Evolutionary conservation across 2,329 filamentous ascomycete species (phyloP).

Genomic region (Botrytis tulipae): DNA sequence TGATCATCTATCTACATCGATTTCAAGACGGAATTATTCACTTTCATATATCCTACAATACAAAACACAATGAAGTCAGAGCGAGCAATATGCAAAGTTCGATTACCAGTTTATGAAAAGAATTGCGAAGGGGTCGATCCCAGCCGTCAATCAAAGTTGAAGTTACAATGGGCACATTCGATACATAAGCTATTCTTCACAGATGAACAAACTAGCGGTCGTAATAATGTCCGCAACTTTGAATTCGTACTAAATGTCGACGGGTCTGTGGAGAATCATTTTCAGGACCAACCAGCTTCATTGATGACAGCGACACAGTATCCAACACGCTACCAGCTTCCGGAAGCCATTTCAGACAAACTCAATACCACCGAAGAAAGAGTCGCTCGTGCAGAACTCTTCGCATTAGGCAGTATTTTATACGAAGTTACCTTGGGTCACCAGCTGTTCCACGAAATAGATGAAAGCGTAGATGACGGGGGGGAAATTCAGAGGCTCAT

Average conservation of each 20-base stretch:
- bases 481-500: background rate
- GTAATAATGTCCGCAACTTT: background rate
- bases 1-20: background rate
- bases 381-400: background rate
- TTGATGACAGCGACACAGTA: background rate
- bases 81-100: constrained; percentile 1
- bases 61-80: background rate
- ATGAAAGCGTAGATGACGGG: background rate
- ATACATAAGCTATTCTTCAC: background rate
- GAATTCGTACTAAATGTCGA: background rate
- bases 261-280: constrained; percentile 1
- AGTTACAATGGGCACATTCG: constrained; percentile 1
- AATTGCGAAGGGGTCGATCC: background rate
- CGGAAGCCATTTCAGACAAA: background rate
- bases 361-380: background rate
- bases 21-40: background rate
- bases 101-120: background rate
- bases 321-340: constrained; percentile 8
- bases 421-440: background rate
- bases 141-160: background rate
- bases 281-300: background rate
- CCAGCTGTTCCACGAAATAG: background rate
- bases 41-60: background rate
- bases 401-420: constrained; percentile 8
- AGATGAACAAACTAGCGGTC: background rate